Evolutionary conservation across 371 early-diverging fungal species (phyloP), one percentile per base, ranked within the genome.

Genomic region (Mucor irregularis): DNA sequence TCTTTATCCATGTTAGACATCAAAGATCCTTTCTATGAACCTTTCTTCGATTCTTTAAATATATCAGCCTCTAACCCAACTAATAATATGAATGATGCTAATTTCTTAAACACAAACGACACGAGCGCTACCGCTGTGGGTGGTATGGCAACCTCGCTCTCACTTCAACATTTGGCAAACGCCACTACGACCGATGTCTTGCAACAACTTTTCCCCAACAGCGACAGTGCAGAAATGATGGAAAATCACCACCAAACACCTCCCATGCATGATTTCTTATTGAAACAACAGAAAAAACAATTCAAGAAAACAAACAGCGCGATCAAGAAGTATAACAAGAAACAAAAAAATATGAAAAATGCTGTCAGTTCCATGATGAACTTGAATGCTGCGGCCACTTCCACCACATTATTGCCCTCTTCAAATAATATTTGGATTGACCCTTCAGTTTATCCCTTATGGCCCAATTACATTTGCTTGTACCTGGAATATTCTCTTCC

Each of bases 401-500:
- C 40, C 17, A 31, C n/a, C n/a, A n/a, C n/a, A n/a, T n/a, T 40
- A 16, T 35, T 38, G 8, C 17, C 58, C 8, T 21, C 25, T 13
- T 25, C 42, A n/a, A 35, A 25, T 51, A 34, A 46, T 24, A 19
- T 19, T 22, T 63, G 53, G 58, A 47, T 60, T 31, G 56, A 61
- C 31, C 45, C 56, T n/a, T 48, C 48, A 6, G n/a, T 49, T 21
- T 61, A 59, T 37, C 56, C 63, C 2, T 33, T 70, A 24, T 79
- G 79, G 79, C 79, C 79, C 5, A 79, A 75, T 31, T 76, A 75
- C 42, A 24, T 79, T n/a, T 79, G 79, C 26, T 45, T 79, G 7
- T 75, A 70, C 48, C 62, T 79, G 10, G 76, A 79, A 46, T 73
- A 73, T 39, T 49, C 74, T 0, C 44, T 68, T 14, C 63, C 76